These are phyloP conservation scores for Xylaria sp. DNA, from an alignment of 2,329 filamentous ascomycete species.

Conservation along the genomic window DNA sequence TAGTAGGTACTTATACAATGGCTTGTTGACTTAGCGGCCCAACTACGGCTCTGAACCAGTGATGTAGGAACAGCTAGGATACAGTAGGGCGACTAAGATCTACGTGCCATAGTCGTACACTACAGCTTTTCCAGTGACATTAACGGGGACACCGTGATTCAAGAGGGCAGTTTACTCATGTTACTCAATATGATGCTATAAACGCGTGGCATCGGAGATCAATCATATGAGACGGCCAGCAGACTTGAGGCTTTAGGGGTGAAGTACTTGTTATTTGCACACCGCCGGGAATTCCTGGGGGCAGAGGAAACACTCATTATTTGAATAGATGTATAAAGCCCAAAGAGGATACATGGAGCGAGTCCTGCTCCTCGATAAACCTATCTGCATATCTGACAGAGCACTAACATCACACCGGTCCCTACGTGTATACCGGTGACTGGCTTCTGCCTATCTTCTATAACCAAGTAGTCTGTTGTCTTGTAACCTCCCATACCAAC, in stretches of 20 bases:
- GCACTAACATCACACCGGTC: background rate
- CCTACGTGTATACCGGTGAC: background rate
- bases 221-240: background rate
- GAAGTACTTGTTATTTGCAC: background rate
- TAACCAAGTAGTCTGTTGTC: background rate
- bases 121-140: background rate
- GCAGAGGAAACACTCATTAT: no score
- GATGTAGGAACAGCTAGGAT: background rate
- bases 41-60: no score
- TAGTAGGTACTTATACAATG: background rate
- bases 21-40: background rate
- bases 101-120: background rate
- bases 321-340: background rate
- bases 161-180: background rate
- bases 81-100: background rate
- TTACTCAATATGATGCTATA: background rate
- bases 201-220: background rate
- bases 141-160: background rate
- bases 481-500: background rate
- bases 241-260: background rate
- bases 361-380: constrained; percentile 10
- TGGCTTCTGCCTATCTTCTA: no score
- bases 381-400: constrained; percentile 25
- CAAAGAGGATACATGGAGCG: constrained; percentile 21
- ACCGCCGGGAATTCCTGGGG: background rate